Evolutionary conservation across 129 eudicot species (phyloP).

Genomic region (Lactuca saligna): DNA sequence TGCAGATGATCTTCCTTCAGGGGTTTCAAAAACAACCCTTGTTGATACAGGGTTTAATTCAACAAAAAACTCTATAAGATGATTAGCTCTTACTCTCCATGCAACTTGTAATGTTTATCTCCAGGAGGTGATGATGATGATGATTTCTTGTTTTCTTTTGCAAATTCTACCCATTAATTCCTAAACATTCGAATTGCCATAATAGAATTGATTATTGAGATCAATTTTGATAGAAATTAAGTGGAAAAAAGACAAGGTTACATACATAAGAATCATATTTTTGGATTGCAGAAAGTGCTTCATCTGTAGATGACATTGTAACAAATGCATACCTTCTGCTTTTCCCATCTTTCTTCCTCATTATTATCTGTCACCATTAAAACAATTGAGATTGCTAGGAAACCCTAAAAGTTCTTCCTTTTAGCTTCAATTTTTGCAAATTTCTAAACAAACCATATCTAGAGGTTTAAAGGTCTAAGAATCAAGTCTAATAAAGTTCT

Average conservation of each 20-base stretch:
- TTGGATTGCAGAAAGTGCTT: constrained; percentile 64
- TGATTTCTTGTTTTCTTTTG: constrained; percentile 66
- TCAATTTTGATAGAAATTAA: neutral
- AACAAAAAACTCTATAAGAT: constrained; percentile 73
- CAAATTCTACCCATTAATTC: constrained; percentile 74
- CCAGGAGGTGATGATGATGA: constrained; percentile 41
- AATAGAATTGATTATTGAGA: neutral
- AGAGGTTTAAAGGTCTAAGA: neutral
- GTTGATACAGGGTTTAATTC: constrained; percentile 68
- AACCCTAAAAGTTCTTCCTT: neutral
- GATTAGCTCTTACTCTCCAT: constrained; percentile 82
- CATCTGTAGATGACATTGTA: constrained; percentile 77
- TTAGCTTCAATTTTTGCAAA: too few relatives aligned
- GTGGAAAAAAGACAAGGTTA: neutral
- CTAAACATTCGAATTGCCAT: constrained; percentile 34
- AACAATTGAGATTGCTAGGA: neutral
- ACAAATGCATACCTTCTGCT: constrained; percentile 87
- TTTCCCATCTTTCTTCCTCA: constrained; percentile 69
- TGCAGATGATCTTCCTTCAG: constrained; percentile 74
- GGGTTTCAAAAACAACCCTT: constrained; percentile 71
- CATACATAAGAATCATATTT: constrained; percentile 67
- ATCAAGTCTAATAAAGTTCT: too few relatives aligned
- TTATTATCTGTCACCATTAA: constrained; percentile 57
- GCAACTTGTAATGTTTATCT: constrained; percentile 66
- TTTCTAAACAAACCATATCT: constrained; percentile 3